Percentiles rank a stretch among this genome's conserved stretches.
These are phyloP conservation scores for Suillus americanus DNA, from an alignment of 768 basidiomycete genomes.

Conservation along the genomic window DNA sequence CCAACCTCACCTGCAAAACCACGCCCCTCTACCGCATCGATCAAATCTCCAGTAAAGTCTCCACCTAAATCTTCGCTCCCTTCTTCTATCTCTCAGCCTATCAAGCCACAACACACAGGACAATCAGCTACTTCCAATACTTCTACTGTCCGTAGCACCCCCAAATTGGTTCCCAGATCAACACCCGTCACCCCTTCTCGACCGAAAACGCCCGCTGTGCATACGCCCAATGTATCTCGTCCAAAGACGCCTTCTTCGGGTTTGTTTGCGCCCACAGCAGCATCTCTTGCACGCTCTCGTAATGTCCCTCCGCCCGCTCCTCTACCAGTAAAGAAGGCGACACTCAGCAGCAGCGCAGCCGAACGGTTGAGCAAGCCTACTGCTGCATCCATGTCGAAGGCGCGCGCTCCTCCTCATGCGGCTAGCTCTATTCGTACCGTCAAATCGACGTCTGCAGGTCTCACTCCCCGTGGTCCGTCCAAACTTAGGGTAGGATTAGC, in stretches of 20 bases:
- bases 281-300: conserved; percentile 72
- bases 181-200: conserved; percentile 33
- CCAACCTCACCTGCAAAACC: conserved; percentile 30
- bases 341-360: conserved; percentile 50
- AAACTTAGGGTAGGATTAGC: conserved; percentile 26
- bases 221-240: conserved; percentile 26
- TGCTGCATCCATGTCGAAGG: conserved; percentile 69
- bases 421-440: conserved; percentile 25
- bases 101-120: conserved; percentile 42
- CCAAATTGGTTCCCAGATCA: conserved; percentile 23
- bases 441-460: conserved; percentile 29
- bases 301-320: conserved; percentile 48
- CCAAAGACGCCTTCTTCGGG: conserved; percentile 67
- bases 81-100: conserved; percentile 36
- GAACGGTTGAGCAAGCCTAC: conserved; percentile 83
- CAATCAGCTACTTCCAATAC: conserved; percentile 36
- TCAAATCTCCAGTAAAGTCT: conserved; percentile 23
- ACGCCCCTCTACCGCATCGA: conserved; percentile 18
- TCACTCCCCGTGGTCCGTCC: conserved; percentile 29
- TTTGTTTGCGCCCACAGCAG: conserved; percentile 80
- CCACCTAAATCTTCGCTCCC: conserved; percentile 33
- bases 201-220: conserved; percentile 35
- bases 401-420: conserved; percentile 35
- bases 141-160: conserved; percentile 27
- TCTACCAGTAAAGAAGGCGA: conserved; percentile 53